These are phyloP conservation scores for Neocatenulostroma microsporum DNA, from an alignment of 2,329 filamentous ascomycete species.

Conservation along the genomic window DNA sequence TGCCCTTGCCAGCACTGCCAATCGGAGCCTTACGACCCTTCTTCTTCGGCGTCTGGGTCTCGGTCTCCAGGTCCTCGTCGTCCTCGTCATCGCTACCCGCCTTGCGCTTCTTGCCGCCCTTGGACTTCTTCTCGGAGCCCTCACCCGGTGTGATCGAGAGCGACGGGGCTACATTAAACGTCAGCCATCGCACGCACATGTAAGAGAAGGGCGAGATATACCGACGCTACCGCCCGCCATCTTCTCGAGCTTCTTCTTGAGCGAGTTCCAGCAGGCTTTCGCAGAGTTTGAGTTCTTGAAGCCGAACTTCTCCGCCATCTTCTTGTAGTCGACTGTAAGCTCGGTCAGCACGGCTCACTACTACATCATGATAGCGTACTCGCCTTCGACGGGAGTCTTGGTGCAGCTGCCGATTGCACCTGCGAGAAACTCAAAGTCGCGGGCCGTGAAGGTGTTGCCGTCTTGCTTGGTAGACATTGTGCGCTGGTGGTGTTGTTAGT, in stretches of 20 bases:
- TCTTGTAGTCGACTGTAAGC: constrained; percentile 35
- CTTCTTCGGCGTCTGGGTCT: constrained; percentile 1
- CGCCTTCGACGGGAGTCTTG: constrained; percentile 11
- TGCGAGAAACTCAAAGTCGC: constrained; percentile 14
- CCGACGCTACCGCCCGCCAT: background rate
- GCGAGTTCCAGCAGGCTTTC: constrained; percentile 27
- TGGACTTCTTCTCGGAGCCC: background rate
- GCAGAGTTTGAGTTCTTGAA: constrained; percentile 33
- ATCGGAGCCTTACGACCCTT: constrained; percentile 5
- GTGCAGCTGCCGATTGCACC: constrained; percentile 11
- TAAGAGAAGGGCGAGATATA: background rate
- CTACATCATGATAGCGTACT: constrained; percentile 1
- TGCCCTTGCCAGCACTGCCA: background rate
- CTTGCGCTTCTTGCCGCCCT: constrained; percentile 5
- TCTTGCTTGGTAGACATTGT: constrained; percentile 3
- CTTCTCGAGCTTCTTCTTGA: constrained; percentile 34
- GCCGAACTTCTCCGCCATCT: constrained; percentile 29
- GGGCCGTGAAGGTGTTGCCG: constrained; percentile 10
- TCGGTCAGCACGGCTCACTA: constrained; percentile 20
- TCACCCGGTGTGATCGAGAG: background rate
- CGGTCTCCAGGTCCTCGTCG: background rate
- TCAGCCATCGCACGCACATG: background rate
- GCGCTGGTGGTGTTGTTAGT: too few relatives aligned
- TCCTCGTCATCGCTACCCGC: constrained; percentile 1
- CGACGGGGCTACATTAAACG: background rate